phyloP scores from a whole-genome alignment of 176 grass and related monocot species.

The Sorghum bicolor region DNA sequence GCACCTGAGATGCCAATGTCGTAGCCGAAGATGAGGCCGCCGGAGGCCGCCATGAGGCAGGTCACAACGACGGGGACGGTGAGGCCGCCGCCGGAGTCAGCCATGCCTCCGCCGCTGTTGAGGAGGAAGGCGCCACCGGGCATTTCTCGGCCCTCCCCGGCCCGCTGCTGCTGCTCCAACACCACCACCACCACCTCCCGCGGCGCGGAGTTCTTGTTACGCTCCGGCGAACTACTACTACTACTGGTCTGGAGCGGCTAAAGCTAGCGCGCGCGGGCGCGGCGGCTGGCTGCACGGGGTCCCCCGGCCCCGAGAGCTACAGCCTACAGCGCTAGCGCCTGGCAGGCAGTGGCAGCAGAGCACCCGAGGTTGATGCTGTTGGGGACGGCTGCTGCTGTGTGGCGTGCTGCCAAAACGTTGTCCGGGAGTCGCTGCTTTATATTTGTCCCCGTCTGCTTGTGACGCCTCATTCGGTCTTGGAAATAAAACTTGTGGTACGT shows the following conservation, averaged over 20 bases:
- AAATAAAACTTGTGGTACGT: no score
- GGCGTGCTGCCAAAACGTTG: background rate
- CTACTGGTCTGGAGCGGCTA: no score
- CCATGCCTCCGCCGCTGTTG: constrained; percentile 2
- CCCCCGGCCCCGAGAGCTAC: background rate
- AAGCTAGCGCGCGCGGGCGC: background rate
- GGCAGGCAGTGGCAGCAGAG: background rate
- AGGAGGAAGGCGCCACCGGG: constrained; percentile 38
- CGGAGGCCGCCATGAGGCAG: constrained; percentile 91
- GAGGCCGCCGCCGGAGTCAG: constrained; percentile 54
- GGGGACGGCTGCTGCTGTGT: background rate
- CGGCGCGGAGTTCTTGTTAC: background rate
- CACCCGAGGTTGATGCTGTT: constrained; percentile 6
- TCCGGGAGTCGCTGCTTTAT: background rate
- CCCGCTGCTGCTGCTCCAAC: background rate
- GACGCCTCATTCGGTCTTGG: background rate
- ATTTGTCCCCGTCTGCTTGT: background rate
- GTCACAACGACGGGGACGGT: constrained; percentile 71
- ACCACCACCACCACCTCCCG: background rate
- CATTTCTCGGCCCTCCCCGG: constrained; percentile 20
- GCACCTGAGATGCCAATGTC: constrained; percentile 97
- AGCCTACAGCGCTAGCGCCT: no score
- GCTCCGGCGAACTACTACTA: background rate
- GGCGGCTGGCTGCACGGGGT: background rate
- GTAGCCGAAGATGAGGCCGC: constrained; percentile 96